A percentile compares a stretch with the other conserved stretches of the same genome.
phyloP scores from a whole-genome alignment of 352 stramenopile species.

The Pythium periplocum region DNA sequence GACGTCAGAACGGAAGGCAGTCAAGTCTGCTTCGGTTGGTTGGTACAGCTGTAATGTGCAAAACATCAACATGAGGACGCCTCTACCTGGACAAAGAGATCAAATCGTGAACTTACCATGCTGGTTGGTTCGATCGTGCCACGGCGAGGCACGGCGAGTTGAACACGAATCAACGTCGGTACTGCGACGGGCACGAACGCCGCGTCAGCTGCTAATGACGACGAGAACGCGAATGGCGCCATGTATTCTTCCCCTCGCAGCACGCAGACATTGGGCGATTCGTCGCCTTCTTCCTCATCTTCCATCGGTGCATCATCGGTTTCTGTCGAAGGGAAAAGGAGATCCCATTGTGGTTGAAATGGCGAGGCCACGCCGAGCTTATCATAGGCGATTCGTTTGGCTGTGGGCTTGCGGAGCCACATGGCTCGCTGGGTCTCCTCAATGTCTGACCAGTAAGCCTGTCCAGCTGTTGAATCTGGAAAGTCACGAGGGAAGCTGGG shows the following conservation, averaged over 20 bases:
- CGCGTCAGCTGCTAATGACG: neutral
- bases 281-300: neutral
- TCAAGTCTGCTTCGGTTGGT: constrained; percentile 8
- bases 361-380: constrained; percentile 54
- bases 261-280: constrained; percentile 27
- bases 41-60: constrained; percentile 16
- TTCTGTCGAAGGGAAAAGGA: constrained; percentile 27
- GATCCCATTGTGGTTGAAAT: constrained; percentile 55
- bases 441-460: constrained; percentile 45
- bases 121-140: constrained; percentile 49
- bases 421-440: constrained; percentile 16
- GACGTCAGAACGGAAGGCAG: constrained; percentile 4
- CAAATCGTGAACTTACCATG: constrained; percentile 36
- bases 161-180: constrained; percentile 65
- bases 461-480: constrained; percentile 54
- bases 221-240: constrained; percentile 62
- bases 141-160: constrained; percentile 46
- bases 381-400: constrained; percentile 57
- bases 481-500: constrained; percentile 76
- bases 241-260: constrained; percentile 62
- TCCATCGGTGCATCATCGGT: neutral
- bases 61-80: neutral
- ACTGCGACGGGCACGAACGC: constrained; percentile 44
- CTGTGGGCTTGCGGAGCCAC: constrained; percentile 52
- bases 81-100: neutral